Evolutionary conservation across 345 rosid genomes (phyloP).

Genomic region (Eucalyptus regnans): DNA sequence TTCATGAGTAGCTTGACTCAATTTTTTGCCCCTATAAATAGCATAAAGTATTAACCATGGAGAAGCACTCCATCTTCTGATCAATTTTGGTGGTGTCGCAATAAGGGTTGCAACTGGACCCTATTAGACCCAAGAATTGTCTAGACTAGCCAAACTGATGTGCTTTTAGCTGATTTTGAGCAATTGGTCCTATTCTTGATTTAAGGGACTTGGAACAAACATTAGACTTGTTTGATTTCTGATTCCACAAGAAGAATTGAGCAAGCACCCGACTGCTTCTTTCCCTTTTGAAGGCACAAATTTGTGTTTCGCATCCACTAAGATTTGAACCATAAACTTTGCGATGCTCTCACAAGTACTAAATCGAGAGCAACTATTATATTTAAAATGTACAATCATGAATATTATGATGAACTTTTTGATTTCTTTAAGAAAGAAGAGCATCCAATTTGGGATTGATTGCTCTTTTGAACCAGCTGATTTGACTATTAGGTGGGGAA

Average conservation of each 20-base stretch:
- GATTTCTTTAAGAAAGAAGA: not conserved
- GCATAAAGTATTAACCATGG: not conserved
- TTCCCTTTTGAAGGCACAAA: not conserved
- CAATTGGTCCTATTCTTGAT: not conserved
- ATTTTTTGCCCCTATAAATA: not conserved
- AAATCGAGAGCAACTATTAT: not conserved
- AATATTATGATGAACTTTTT: not conserved
- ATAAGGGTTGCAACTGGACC: too few relatives aligned
- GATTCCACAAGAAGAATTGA: too few relatives aligned
- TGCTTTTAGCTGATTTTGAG: not conserved
- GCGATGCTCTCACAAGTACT: not conserved
- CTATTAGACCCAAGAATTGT: not conserved
- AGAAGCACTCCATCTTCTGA: too few relatives aligned
- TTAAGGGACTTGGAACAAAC: not conserved
- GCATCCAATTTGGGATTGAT: not conserved
- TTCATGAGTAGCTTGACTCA: not conserved
- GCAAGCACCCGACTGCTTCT: too few relatives aligned
- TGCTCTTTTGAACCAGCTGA: not conserved
- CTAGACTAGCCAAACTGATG: not conserved
- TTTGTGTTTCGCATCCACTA: not conserved
- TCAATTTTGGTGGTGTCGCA: not conserved
- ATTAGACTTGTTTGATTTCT: not conserved
- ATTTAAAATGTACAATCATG: not conserved
- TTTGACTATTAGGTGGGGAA: not conserved
- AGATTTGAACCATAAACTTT: not conserved